A percentile compares a stretch with the other conserved stretches of the same genome.
Conservation (phyloP, 176 grass and related monocot genomes). For the Musa acuminata region DNA sequence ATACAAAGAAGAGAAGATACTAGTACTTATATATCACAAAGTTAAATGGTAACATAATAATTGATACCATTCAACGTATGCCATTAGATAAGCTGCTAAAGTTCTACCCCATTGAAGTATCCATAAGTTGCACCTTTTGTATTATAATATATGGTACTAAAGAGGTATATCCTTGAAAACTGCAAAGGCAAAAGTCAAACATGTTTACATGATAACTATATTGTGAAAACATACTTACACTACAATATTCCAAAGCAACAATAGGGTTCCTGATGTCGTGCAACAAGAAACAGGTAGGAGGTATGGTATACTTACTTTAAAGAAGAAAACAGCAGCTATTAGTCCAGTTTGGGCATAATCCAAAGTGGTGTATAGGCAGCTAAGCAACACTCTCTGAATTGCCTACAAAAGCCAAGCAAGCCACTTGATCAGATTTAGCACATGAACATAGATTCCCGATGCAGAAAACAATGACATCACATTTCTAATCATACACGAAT, state of each 20-base stretch:
- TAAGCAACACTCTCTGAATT: conserved; percentile 66
- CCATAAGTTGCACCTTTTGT: neutral
- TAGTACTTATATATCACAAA: too few relatives aligned
- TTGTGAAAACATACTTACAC: neutral
- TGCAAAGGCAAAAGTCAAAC: neutral
- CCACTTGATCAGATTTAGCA: conserved; percentile 1
- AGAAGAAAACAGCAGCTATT: conserved; percentile 98
- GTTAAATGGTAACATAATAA: too few relatives aligned
- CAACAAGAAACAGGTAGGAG: neutral
- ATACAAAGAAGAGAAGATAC: too few relatives aligned
- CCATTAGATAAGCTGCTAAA: neutral
- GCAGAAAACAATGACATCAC: conserved; percentile 1
- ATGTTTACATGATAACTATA: neutral
- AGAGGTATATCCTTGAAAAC: neutral
- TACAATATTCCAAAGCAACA: neutral
- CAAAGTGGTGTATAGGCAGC: conserved; percentile 62
- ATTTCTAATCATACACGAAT: conserved; percentile 8
- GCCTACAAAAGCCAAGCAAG: conserved; percentile 43
- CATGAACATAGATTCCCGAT: neutral
- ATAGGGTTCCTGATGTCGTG: neutral
- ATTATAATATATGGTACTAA: neutral
- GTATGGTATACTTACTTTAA: conserved; percentile 57
- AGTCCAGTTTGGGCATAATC: conserved; percentile 97
- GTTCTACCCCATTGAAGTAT: neutral
- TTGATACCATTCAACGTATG: too few relatives aligned